Evolutionary conservation across 306 rosid genomes (phyloP).

Genomic region (Lathyrus aphaca): DNA sequence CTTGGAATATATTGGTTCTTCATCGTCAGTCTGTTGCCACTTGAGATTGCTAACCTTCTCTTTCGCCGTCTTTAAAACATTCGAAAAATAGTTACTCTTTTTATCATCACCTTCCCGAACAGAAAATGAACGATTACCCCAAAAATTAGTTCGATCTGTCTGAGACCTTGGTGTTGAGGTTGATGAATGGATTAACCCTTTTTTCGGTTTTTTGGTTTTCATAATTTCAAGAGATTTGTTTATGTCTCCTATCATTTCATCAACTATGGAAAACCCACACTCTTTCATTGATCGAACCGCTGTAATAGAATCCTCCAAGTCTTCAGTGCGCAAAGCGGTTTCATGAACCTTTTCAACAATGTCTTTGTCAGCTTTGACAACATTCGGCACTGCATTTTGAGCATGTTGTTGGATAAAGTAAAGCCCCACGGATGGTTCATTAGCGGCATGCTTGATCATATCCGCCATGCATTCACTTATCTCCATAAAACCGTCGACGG

Average conservation of each 20-base stretch:
- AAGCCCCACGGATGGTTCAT: slow-evolving; percentile 93
- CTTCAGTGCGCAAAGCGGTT: slow-evolving; percentile 72
- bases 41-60: slow-evolving; percentile 64
- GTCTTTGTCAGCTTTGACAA: slow-evolving; percentile 52
- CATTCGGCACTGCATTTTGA: slow-evolving; percentile 75
- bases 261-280: slow-evolving; percentile 70
- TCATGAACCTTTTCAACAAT: slow-evolving; percentile 63
- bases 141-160: slow-evolving; percentile 53
- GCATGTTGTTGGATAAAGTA: slow-evolving; percentile 88
- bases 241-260: slow-evolving; percentile 84
- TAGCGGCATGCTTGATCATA: slow-evolving; percentile 79
- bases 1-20: slow-evolving; percentile 39
- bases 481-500: slow-evolving; percentile 87
- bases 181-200: slow-evolving; percentile 55
- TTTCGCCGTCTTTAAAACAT: slow-evolving; percentile 69
- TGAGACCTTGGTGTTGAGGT: slow-evolving; percentile 49
- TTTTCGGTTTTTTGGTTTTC: slow-evolving; percentile 67
- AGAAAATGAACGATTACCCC: slow-evolving; percentile 42
- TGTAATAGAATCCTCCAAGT: slow-evolving; percentile 78
- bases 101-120: slow-evolving; percentile 45
- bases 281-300: slow-evolving; percentile 77
- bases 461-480: slow-evolving; percentile 77
- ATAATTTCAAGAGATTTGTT: slow-evolving; percentile 64
- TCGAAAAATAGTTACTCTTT: slow-evolving; percentile 58
- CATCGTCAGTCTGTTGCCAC: slow-evolving; percentile 63